Evolutionary conservation across 208 protist genomes (phyloP).

Genomic region (Trypanosoma avium): DNA sequence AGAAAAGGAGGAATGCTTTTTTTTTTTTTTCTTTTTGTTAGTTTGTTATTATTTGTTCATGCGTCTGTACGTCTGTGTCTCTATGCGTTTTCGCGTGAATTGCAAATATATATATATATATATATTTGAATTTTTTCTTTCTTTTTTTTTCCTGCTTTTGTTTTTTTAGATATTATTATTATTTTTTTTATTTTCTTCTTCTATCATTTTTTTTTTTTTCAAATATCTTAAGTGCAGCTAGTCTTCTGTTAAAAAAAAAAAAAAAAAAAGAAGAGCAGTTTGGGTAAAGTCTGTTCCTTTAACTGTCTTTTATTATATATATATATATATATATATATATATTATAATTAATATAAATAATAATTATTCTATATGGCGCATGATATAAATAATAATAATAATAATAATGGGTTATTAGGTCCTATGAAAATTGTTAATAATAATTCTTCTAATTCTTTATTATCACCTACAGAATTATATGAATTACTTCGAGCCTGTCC

Average conservation of each 20-base stretch:
- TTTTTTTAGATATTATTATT: conserved; percentile 4
- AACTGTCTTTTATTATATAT: conserved; percentile 4
- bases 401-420: too few relatives aligned
- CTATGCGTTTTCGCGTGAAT: too few relatives aligned
- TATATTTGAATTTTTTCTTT: not conserved
- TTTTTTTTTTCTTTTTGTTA: too few relatives aligned
- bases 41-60: not conserved
- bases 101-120: conserved; percentile 4
- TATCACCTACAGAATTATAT: conserved; percentile 32
- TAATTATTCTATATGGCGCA: not conserved
- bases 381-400: too few relatives aligned
- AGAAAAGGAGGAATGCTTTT: too few relatives aligned
- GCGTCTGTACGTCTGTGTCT: too few relatives aligned
- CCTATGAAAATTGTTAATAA: too few relatives aligned
- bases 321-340: conserved; percentile 17
- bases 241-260: not conserved
- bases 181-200: conserved; percentile 12
- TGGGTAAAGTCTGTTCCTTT: not conserved
- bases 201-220: conserved; percentile 5
- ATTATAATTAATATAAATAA: not conserved
- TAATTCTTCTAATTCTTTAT: not conserved
- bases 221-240: not conserved
- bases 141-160: conserved; percentile 1
- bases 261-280: not conserved
- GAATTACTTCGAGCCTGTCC: conserved; percentile 36